These are phyloP conservation scores for Marasmius oreades DNA, from an alignment of 1,284 basidiomycete species.

Conservation along the genomic window DNA sequence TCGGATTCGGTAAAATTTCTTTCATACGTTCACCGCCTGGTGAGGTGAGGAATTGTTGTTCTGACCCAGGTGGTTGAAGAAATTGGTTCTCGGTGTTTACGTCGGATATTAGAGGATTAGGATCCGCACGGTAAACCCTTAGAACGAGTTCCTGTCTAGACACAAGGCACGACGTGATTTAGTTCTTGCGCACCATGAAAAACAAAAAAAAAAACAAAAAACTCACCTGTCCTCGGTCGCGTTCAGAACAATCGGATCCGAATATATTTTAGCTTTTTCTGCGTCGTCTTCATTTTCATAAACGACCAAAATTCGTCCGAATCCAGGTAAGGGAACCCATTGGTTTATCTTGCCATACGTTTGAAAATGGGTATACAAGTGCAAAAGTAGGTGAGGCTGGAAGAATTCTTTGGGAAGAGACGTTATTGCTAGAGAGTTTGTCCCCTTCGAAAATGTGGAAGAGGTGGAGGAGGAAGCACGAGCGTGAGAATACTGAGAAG, in stretches of 20 bases:
- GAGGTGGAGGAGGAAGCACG: not conserved
- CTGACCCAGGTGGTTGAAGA: constrained; percentile 74
- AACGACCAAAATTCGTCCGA: constrained; percentile 79
- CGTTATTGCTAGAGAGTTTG: constrained; percentile 71
- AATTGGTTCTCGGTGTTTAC: constrained; percentile 44
- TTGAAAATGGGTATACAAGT: constrained; percentile 67
- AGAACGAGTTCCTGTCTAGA: constrained; percentile 52
- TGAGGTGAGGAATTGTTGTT: constrained; percentile 96
- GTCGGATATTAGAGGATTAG: constrained; percentile 57
- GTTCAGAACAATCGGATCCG: constrained; percentile 59
- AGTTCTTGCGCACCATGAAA: constrained; percentile 12
- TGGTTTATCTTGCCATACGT: constrained; percentile 74
- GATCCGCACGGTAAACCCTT: constrained; percentile 78
- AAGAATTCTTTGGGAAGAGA: constrained; percentile 65
- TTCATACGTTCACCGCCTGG: constrained; percentile 92
- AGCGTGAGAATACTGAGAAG: not conserved
- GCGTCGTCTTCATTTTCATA: constrained; percentile 64
- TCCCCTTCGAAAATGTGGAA: constrained; percentile 22
- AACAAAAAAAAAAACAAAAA: constrained; percentile 13
- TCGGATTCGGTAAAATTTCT: constrained; percentile 89
- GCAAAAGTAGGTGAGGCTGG: constrained; percentile 62
- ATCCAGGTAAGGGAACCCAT: constrained; percentile 84
- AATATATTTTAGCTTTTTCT: constrained; percentile 59
- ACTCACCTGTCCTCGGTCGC: constrained; percentile 48
- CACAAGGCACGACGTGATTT: no score